Evolutionary conservation across 1,284 basidiomycete species (phyloP), one percentile per base, ranked within the genome.

Genomic region (Austroboletus olivaceoglutinosus): DNA sequence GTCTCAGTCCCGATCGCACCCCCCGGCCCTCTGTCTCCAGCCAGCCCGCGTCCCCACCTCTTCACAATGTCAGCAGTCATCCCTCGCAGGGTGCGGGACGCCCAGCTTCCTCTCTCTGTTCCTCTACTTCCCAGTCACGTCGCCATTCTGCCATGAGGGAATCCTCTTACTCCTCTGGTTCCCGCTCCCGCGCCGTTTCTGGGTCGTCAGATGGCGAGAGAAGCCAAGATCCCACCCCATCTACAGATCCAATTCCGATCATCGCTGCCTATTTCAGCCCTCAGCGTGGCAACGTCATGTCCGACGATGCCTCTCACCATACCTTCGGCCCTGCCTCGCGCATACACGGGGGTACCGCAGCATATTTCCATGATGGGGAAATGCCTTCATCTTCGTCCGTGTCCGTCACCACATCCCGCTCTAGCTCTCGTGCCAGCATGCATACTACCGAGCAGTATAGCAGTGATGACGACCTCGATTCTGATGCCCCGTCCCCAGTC

Each of bases 11-110:
- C 33, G 79, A 82, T 62, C 74, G 74, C 39, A 83, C 80, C 1
- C 81, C 80, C 21, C 74, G 81, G 39, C 79, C 79, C 3, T 81
- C 80, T 27, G 70, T 82, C 41, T 71, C 73, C 36, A 61, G 60
- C n/a, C 62, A 69, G 8, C 18, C 52, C 50, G 58, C 49, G 61
- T 59, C 56, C 46, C 42, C 48, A 39, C 53, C 57, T 29, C 47
- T 51, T 34, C 56, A 42, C 12, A 36, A 45, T 48, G 57, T 58
- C 54, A 53, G 67, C 64, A 72, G 69, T 72, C 71, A 72, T 74
- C 68, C 73, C 56, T 69, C 73, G 67, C 75, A 75, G 56, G 56
- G 55, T 58, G 22, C 53, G 55, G 67, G 60, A 59, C 58, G 52
- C 55, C 51, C 56, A 51, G 62, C 58, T 55, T 57, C 55, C 9